Conservation (phyloP, 805 yeast species). For the Zygoascus biomembranicola region DNA sequence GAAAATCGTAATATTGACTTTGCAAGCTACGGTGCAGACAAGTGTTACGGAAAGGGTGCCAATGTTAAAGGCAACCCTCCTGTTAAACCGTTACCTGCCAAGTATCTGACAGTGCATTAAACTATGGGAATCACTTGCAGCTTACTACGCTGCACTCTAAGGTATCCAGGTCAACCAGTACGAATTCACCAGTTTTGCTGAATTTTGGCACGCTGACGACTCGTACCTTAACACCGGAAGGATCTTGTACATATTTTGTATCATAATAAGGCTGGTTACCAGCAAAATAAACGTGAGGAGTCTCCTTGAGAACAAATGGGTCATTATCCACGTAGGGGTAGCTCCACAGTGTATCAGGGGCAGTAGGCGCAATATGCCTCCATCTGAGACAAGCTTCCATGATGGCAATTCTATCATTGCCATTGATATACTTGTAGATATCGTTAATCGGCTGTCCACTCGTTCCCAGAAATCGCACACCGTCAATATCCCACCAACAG, state of each 20-base stretch:
- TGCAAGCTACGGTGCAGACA: slow-evolving; percentile 51
- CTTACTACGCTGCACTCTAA: slow-evolving; percentile 47
- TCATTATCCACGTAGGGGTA: slow-evolving; percentile 72
- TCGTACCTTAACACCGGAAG: slow-evolving; percentile 33
- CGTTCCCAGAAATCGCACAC: slow-evolving; percentile 55
- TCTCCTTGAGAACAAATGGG: slow-evolving; percentile 68
- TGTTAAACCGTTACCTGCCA: slow-evolving; percentile 19
- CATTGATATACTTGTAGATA: slow-evolving; percentile 55
- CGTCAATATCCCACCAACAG: slow-evolving; percentile 52
- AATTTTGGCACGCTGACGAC: slow-evolving; percentile 68
- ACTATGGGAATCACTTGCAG: neutral
- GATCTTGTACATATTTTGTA: slow-evolving; percentile 33
- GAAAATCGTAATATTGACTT: slow-evolving; percentile 35
- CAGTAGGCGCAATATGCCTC: slow-evolving; percentile 88
- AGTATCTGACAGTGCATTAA: neutral
- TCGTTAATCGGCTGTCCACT: slow-evolving; percentile 84
- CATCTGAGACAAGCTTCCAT: slow-evolving; percentile 66
- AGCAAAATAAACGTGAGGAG: slow-evolving; percentile 79
- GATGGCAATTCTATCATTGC: slow-evolving; percentile 39
- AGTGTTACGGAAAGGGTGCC: slow-evolving; percentile 49
- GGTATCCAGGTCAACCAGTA: slow-evolving; percentile 50
- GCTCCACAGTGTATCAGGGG: slow-evolving; percentile 91
- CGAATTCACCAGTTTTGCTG: slow-evolving; percentile 53
- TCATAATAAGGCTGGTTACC: slow-evolving; percentile 68
- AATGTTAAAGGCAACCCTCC: slow-evolving; percentile 48